phyloP scores from a whole-genome alignment of 306 rosid genomes.

The Fragaria nilgerrensis region DNA sequence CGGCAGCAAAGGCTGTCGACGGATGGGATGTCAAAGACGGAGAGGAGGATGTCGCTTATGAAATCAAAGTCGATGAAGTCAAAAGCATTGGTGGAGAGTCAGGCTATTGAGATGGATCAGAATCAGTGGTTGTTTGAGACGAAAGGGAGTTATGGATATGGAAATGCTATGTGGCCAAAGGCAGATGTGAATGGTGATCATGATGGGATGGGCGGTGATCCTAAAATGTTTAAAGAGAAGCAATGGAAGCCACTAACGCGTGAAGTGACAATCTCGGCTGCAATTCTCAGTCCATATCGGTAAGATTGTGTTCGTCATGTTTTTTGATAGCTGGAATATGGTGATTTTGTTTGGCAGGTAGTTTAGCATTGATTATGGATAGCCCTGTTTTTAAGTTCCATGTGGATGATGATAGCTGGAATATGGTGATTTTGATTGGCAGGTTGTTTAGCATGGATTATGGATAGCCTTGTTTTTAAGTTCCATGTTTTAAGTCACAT shows the following conservation, averaged over 20 bases:
- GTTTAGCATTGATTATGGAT: not conserved
- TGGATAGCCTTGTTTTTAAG: not conserved
- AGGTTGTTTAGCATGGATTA: not conserved
- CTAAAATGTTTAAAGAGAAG: constrained; percentile 49
- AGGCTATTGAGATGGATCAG: constrained; percentile 51
- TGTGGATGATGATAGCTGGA: not conserved
- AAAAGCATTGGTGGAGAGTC: constrained; percentile 37
- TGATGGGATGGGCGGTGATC: constrained; percentile 60
- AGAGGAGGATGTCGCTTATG: constrained; percentile 52
- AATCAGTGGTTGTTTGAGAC: constrained; percentile 60
- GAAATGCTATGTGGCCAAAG: constrained; percentile 75
- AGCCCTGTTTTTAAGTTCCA: not conserved
- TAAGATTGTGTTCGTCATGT: constrained; percentile 15
- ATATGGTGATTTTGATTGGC: not conserved
- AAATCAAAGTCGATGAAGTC: constrained; percentile 37
- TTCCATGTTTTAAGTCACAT: not conserved
- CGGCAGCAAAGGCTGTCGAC: constrained; percentile 27
- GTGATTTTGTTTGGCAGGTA: not conserved
- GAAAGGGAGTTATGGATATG: constrained; percentile 71
- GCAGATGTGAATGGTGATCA: constrained; percentile 37
- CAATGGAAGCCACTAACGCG: constrained; percentile 62
- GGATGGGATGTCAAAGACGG: constrained; percentile 43
- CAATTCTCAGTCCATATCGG: constrained; percentile 71
- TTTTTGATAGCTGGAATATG: not conserved
- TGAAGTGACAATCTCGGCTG: constrained; percentile 56